Conservation (phyloP, 129 eudicot genomes). For the Arctium minus region DNA sequence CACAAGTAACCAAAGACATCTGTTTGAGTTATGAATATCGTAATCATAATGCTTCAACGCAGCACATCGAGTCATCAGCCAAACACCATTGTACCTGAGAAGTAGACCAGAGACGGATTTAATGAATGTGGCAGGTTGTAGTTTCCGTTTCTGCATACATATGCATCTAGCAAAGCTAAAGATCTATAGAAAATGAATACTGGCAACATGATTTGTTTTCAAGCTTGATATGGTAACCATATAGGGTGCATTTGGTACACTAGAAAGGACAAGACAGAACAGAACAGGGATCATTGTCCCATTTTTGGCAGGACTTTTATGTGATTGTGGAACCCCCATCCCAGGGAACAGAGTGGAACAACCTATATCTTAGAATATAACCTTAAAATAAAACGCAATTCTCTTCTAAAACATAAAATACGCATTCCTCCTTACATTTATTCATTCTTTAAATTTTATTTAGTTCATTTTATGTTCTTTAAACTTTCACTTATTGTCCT, state of each 20-base stretch:
- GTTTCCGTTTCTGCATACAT: neutral
- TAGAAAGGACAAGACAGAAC: no score
- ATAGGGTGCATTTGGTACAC: neutral
- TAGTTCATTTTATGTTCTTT: no score
- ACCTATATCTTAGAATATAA: no score
- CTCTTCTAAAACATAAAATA: no score
- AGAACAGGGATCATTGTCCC: no score
- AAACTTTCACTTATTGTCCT: no score
- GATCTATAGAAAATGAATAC: neutral
- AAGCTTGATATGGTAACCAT: neutral
- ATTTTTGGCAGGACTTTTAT: no score
- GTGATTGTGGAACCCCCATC: no score
- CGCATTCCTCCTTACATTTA: no score
- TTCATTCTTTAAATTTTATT: no score
- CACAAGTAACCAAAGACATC: conserved; percentile 42
- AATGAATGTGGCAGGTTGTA: neutral
- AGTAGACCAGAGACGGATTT: neutral
- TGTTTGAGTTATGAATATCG: conserved; percentile 39
- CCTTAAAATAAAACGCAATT: no score
- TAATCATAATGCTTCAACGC: conserved; percentile 52
- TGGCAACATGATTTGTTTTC: neutral
- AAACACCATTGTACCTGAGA: conserved; percentile 73
- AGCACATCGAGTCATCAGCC: conserved; percentile 85
- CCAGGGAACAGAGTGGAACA: no score
- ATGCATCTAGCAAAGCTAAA: neutral